A percentile compares a stretch with the other conserved stretches of the same genome.
Conservation (phyloP, 2,329 filamentous ascomycete genomes). For the Alternaria gansuensis region DNA sequence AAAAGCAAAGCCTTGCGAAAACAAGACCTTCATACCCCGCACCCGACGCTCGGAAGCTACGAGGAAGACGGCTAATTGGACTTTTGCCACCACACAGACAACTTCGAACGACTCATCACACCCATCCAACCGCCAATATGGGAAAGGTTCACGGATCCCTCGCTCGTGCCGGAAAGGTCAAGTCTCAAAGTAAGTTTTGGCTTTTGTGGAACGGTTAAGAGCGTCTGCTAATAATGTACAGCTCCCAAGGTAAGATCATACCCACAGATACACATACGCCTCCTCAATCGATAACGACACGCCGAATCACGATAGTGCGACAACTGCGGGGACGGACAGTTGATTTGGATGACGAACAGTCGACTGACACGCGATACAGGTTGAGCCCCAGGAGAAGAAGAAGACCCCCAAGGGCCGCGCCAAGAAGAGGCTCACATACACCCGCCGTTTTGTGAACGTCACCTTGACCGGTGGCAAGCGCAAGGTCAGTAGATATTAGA, state of each 20-base stretch:
- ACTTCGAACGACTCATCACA: conserved; percentile 35
- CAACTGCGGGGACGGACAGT: background rate
- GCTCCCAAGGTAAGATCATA: conserved; percentile 40
- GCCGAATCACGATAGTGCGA: conserved; percentile 3
- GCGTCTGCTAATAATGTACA: conserved; percentile 31
- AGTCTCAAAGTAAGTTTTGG: conserved; percentile 62
- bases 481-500: conserved; percentile 71
- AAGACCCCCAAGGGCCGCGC: conserved; percentile 97
- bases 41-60: conserved; percentile 12
- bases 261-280: conserved; percentile 4
- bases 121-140: conserved; percentile 69
- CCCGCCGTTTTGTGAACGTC: conserved; percentile 97
- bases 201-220: conserved; percentile 8
- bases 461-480: conserved; percentile 97
- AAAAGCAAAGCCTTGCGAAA: conserved; percentile 16
- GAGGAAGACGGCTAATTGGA: conserved; percentile 35
- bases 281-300: conserved; percentile 6
- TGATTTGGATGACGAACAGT: background rate
- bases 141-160: conserved; percentile 95
- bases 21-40: conserved; percentile 8
- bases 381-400: conserved; percentile 92
- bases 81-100: conserved; percentile 48
- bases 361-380: conserved; percentile 61
- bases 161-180: conserved; percentile 97
- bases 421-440: conserved; percentile 96